phyloP scores from a whole-genome alignment of 129 eudicot species.

The Gnaphalium uliginosum region DNA sequence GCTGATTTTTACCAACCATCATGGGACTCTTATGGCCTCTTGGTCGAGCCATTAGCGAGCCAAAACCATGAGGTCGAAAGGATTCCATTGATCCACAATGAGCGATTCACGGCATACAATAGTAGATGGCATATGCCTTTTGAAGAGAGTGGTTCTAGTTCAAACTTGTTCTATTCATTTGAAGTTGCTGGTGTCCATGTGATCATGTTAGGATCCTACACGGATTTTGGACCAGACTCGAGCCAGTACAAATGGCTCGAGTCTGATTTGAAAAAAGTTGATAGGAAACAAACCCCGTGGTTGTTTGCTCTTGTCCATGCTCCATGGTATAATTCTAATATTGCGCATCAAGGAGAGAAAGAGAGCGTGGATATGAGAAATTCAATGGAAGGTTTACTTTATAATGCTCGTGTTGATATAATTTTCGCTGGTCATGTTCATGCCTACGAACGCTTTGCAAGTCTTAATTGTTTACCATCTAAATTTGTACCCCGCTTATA shows the following conservation, averaged over 20 bases:
- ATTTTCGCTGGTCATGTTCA: conserved; percentile 84
- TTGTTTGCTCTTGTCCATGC: conserved; percentile 58
- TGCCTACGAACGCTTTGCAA: conserved; percentile 85
- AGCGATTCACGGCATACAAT: conserved; percentile 57
- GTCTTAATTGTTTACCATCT: conserved; percentile 14
- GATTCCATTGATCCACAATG: conserved; percentile 41
- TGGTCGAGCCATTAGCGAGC: conserved; percentile 71
- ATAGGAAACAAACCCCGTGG: conserved; percentile 71
- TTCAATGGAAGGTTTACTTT: conserved; percentile 59
- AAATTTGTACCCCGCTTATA: too few species aligned
- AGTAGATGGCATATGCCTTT: conserved; percentile 82
- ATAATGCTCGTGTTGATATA: conserved; percentile 57
- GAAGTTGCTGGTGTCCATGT: conserved; percentile 70
- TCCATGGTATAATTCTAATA: conserved; percentile 82
- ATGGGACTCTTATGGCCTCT: conserved; percentile 73
- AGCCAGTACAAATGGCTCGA: conserved; percentile 63
- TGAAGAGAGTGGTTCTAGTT: conserved; percentile 66
- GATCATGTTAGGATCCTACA: conserved; percentile 72
- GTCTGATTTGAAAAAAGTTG: conserved; percentile 54
- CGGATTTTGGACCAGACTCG: conserved; percentile 55
- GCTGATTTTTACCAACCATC: conserved; percentile 53
- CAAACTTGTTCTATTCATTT: conserved; percentile 70
- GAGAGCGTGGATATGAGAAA: conserved; percentile 57
- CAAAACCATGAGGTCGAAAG: conserved; percentile 74
- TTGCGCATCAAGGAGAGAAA: conserved; percentile 69